These are phyloP conservation scores for Orbilia quercus DNA, from an alignment of 2,329 filamentous ascomycete genomes.

Conservation along the genomic window DNA sequence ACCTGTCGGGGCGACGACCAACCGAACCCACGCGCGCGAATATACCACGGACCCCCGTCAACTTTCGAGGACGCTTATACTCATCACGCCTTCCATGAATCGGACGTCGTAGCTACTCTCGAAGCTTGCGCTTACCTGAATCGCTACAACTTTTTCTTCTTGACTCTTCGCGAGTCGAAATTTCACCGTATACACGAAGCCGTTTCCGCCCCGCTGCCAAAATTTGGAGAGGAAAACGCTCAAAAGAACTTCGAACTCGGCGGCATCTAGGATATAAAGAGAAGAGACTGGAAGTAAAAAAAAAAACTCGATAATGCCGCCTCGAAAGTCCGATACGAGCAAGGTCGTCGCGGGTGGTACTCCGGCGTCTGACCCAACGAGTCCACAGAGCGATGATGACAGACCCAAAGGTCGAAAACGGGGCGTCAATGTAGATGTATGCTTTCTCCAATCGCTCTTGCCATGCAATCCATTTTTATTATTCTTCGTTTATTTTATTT, in stretches of 20 bases:
- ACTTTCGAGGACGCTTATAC: too few relatives aligned
- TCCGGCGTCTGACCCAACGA: conserved; percentile 25
- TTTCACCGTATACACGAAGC: too few relatives aligned
- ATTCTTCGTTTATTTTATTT: conserved; percentile 5
- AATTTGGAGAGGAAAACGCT: too few relatives aligned
- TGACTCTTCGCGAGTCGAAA: too few relatives aligned
- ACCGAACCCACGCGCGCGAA: background rate
- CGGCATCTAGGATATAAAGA: background rate
- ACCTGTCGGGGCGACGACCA: background rate
- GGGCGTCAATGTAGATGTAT: conserved; percentile 43
- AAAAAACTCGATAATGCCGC: conserved; percentile 29
- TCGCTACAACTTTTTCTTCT: too few relatives aligned
- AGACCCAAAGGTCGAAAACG: conserved; percentile 27
- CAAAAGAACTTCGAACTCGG: background rate
- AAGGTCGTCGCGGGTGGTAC: conserved; percentile 18
- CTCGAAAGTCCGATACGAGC: conserved; percentile 41
- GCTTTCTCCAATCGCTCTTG: conserved; percentile 2
- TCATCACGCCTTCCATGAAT: background rate
- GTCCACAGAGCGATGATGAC: conserved; percentile 34
- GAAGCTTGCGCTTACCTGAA: too few relatives aligned
- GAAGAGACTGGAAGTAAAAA: too few relatives aligned
- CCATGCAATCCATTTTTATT: background rate
- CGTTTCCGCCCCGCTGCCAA: too few relatives aligned
- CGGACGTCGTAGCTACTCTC: background rate
- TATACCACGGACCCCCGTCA: too few relatives aligned